A percentile compares a stretch with the other conserved stretches of the same genome.
Evolutionary conservation across 225 moss, liverwort and hornwort genomes (phyloP).

Genomic region (Lunularia cruciata): DNA sequence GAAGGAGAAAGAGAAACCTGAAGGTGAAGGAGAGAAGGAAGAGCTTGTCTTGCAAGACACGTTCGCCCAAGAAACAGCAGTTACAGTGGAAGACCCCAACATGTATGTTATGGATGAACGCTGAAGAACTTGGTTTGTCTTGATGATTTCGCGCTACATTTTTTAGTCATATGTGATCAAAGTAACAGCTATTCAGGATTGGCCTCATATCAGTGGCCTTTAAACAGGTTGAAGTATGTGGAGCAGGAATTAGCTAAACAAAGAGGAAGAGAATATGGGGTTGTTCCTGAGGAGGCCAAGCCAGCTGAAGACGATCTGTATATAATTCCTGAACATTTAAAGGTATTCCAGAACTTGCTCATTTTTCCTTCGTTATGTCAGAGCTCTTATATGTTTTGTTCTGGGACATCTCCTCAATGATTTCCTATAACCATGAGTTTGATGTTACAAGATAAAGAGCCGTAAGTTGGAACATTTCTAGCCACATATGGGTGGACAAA

Average conservation of each 20-base stretch:
- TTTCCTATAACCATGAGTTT: too few species aligned
- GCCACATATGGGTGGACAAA: too few species aligned
- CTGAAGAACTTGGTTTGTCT: neutral
- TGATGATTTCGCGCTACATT: too few species aligned
- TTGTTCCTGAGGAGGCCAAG: slow-evolving; percentile 58
- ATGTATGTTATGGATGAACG: slow-evolving; percentile 49
- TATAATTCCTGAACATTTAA: slow-evolving; percentile 83
- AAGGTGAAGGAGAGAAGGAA: slow-evolving; percentile 89
- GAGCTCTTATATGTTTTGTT: too few species aligned
- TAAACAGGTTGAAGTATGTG: slow-evolving; percentile 77
- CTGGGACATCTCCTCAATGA: neutral
- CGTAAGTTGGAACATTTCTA: too few species aligned
- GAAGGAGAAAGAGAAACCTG: slow-evolving; percentile 71
- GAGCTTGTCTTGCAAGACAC: slow-evolving; percentile 96
- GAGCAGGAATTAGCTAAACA: slow-evolving; percentile 86
- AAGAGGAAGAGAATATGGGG: slow-evolving; percentile 64
- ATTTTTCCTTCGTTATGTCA: neutral
- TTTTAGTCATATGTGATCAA: neutral
- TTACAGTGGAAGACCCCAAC: slow-evolving; percentile 94
- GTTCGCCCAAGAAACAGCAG: slow-evolving; percentile 78
- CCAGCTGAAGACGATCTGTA: slow-evolving; percentile 83
- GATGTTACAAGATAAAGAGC: too few species aligned
- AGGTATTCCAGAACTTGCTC: slow-evolving; percentile 46
- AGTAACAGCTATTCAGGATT: neutral
- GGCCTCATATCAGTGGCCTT: slow-evolving; percentile 5